phyloP scores from a whole-genome alignment of 495 filamentous ascomycete genomes.

The Penicillium parvum region DNA sequence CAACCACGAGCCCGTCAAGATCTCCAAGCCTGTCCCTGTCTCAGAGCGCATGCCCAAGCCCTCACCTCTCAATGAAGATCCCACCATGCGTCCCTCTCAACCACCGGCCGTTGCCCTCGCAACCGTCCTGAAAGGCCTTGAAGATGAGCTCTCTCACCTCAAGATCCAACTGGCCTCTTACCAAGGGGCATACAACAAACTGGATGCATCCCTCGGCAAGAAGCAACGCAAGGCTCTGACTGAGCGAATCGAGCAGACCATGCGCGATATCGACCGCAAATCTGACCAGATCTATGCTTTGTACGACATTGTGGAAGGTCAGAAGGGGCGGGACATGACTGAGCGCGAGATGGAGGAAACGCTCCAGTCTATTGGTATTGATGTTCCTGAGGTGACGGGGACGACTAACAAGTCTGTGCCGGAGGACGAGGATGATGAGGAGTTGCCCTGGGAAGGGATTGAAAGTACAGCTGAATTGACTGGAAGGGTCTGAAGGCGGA shows the following conservation, averaged over 20 bases:
- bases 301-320: conserved; percentile 85
- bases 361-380: conserved; percentile 53
- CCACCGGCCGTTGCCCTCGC: conserved; percentile 72
- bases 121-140: conserved; percentile 69
- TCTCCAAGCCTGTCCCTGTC: conserved; percentile 67
- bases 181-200: conserved; percentile 58
- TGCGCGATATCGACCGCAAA: conserved; percentile 67
- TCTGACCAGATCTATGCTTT: conserved; percentile 85
- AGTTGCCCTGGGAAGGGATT: conserved; percentile 51
- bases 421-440: conserved; percentile 41
- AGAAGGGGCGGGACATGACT: conserved; percentile 64
- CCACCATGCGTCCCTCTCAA: conserved; percentile 72
- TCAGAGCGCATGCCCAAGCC: conserved; percentile 57
- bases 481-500: conserved; percentile 19
- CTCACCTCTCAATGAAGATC: conserved; percentile 57
- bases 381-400: conserved; percentile 38
- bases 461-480: conserved; percentile 49
- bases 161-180: conserved; percentile 59
- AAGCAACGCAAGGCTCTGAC: conserved; percentile 62
- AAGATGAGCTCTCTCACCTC: conserved; percentile 80
- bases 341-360: conserved; percentile 66
- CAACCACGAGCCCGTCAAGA: conserved; percentile 50
- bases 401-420: conserved; percentile 31
- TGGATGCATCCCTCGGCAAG: conserved; percentile 65
- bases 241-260: conserved; percentile 58